Evolutionary conservation across 805 yeast species (phyloP), one percentile per base, ranked within the genome.

Genomic region (Spathaspora hagerdaliae): DNA sequence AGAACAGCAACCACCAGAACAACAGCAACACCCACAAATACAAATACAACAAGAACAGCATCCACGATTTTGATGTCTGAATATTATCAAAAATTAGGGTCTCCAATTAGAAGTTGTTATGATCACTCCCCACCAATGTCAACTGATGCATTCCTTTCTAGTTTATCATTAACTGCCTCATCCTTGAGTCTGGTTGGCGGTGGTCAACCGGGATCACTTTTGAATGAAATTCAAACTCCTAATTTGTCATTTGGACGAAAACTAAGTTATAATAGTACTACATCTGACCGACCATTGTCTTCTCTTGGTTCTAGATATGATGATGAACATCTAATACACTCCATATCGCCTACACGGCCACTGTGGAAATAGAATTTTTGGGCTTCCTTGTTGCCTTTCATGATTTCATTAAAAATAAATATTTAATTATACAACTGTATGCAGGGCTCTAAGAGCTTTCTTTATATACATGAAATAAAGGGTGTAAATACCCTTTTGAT

Each of bases 261-360:
- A 34, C 32, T 43, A 24, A 45, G 48, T 39, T 45, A 41, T 52
- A 48, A 53, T 29, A 58, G 61, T 10, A 52, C 65, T 6, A 3
- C 32, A 29, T 70, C 72, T 2, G 70, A 65, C 29, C 48, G 71
- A 38, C 72, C 74, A 0, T 42, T 54, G 2, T 61, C 70, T 2
- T 57, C 72, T 0, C 53, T 67, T 38, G 73, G 70, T 3, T 63
- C 69, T 2, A 47, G 71, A 19, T 64, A 55, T 40, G 70, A 66
- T 40, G 67, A 64, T 24, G 51, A 54, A 39, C 63, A 64, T 49
- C 48, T 65, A 34, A 41, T 65, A 5, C 67, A 58, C 44, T 57
- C 62, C 10, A 43, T 55, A 10, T 54, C 53, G 45, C 34, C 36
- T 8, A 35, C 37, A 10, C 47, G 47, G 42, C 50, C 50, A 27